Evolutionary conservation across 176 grass and related monocot genomes (phyloP), one percentile per base, ranked within the genome.

Genomic region (Eragrostis nindensis): DNA sequence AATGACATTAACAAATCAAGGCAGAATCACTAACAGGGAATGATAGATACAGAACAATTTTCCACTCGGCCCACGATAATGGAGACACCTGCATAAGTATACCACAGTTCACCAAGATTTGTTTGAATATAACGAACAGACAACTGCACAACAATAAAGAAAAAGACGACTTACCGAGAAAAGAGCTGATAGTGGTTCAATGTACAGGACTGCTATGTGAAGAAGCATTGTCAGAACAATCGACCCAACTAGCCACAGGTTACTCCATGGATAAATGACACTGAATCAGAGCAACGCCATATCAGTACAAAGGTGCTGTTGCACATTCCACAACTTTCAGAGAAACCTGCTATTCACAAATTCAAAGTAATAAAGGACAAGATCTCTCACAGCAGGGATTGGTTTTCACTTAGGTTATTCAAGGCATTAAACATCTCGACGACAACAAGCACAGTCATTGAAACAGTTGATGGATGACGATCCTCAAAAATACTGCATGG

Each of bases 381-480:
- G 73, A 71, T 8, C 24, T 61, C 87, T 95, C 93, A 99, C 96
- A 99, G 56, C 45, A 99, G 90, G 65, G 96, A 99, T 69, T 99
- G 96, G 57, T 99, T 99, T 91, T 99, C 96, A 88, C 96, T 95
- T 45, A 99, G 86, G 88, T 99, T 99, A 88, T 99, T 99, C 79
- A 99, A 84, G 73, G 96, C 96, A 93, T 99, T 99, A 66, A 99
- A 99, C 96, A 99, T 99, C 86, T 99, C 96, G 9, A 99, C 92
- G 74, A 99, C 92, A 81, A 99, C 96, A 77, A 99, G 88, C 63
- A 95, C 96, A 61, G 92, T 95, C 96, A 99, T 99, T 71, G 96
- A 93, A 82, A 99, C 92, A 72, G 96, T 99, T 53, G 96, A 99
- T 77, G 96, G 92, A 99, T 99, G 90, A 43, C 83, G 90, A 69